These are phyloP conservation scores for Rhodamnia rubescens DNA, from an alignment of 345 rosid genomes.

Conservation along the genomic window DNA sequence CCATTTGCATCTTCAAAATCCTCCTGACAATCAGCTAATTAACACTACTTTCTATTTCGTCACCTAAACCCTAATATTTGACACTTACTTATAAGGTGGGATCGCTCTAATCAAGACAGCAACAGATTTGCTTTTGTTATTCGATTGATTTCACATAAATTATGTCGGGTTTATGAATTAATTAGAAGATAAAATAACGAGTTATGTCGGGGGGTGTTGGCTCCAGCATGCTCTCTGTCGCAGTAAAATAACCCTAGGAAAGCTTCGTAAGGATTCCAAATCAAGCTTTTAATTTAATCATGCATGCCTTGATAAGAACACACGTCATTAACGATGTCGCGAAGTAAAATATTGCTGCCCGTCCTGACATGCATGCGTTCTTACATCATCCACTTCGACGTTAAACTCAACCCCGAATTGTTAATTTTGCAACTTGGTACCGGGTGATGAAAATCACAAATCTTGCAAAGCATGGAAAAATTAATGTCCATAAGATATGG, in stretches of 20 bases:
- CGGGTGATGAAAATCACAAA: no score
- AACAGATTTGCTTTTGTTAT: no score
- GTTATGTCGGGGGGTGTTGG: background rate
- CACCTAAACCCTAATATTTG: background rate
- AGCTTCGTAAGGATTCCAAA: background rate
- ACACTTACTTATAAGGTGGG: background rate
- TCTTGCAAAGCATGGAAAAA: background rate
- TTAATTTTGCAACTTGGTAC: background rate
- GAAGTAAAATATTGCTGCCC: background rate
- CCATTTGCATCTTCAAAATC: background rate
- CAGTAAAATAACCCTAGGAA: background rate
- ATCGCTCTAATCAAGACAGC: background rate
- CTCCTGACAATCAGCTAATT: background rate
- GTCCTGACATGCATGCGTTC: background rate
- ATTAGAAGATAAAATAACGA: background rate
- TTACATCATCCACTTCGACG: background rate
- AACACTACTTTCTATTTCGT: background rate
- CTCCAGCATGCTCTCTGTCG: background rate
- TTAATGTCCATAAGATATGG: no score
- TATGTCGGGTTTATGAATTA: background rate
- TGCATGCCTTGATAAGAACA: background rate
- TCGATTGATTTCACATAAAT: no score
- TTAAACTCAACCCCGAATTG: background rate
- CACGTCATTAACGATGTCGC: background rate
- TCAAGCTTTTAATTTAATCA: background rate